phyloP scores from a whole-genome alignment of 2,329 filamentous ascomycete species.

The Leptographium flavum region DNA sequence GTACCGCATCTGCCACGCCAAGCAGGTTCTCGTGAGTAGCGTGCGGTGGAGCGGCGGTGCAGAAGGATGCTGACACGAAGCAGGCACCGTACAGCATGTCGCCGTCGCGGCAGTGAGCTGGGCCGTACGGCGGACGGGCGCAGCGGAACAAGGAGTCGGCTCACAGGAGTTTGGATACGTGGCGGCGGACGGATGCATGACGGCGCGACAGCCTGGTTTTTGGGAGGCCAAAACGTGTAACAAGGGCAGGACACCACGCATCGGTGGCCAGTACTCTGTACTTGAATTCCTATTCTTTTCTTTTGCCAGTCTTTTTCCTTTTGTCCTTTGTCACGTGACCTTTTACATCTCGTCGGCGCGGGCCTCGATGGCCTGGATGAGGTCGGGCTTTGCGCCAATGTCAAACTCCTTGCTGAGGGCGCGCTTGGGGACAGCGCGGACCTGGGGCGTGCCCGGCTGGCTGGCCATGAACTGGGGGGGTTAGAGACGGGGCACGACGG shows the following conservation, averaged over 20 bases:
- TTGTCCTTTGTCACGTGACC: not conserved
- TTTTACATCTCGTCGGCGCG: constrained; percentile 16
- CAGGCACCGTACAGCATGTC: constrained; percentile 63
- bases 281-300: not conserved
- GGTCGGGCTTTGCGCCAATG: constrained; percentile 15
- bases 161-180: too few species aligned
- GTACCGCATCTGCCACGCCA: constrained; percentile 91
- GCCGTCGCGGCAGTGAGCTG: constrained; percentile 23
- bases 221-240: too few species aligned
- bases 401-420: constrained; percentile 23
- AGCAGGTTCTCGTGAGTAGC: constrained; percentile 71
- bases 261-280: too few species aligned
- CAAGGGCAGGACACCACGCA: too few species aligned
- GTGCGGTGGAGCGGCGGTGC: too few species aligned
- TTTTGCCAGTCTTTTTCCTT: not conserved
- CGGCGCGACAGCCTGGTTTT: too few species aligned
- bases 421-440: constrained; percentile 38
- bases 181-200: too few species aligned
- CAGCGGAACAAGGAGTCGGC: not conserved
- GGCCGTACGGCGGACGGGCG: not conserved
- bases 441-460: constrained; percentile 47
- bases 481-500: too few species aligned
- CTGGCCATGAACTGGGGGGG: constrained; percentile 53
- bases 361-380: constrained; percentile 21
- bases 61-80: not conserved